These are phyloP conservation scores for Candida tibetensis DNA, from an alignment of 805 yeast genomes.

Conservation along the genomic window DNA sequence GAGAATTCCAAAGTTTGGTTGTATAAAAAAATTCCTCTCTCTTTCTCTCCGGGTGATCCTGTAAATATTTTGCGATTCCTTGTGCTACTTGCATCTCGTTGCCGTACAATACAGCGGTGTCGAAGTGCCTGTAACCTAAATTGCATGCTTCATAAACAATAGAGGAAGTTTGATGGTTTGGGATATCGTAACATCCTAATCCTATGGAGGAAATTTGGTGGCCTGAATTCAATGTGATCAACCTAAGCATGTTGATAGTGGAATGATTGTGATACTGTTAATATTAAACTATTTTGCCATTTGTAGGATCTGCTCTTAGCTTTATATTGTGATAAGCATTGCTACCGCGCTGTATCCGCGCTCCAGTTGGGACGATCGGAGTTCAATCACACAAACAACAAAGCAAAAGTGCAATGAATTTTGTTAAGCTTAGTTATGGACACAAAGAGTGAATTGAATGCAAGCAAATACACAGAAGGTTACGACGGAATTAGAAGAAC, in stretches of 20 bases:
- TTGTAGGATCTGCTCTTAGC: too few species aligned
- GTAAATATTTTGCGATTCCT: conserved; percentile 48
- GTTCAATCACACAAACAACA: neutral
- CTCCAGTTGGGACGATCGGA: neutral
- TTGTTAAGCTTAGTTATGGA: too few species aligned
- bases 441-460: too few species aligned
- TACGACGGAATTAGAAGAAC: too few species aligned
- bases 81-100: conserved; percentile 68
- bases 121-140: conserved; percentile 69
- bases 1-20: conserved; percentile 66
- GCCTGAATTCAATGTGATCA: conserved; percentile 28
- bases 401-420: too few species aligned
- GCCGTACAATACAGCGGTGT: conserved; percentile 68
- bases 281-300: too few species aligned
- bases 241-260: neutral
- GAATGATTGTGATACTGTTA: too few species aligned
- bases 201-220: conserved; percentile 45
- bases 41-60: conserved; percentile 27
- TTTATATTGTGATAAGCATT: neutral
- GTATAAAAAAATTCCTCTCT: conserved; percentile 45
- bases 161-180: conserved; percentile 29
- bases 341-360: neutral
- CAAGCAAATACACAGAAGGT: too few species aligned
- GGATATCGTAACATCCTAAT: conserved; percentile 48
- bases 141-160: conserved; percentile 58